These are phyloP conservation scores for Diaporthe velutina DNA, from an alignment of 2,329 filamentous ascomycete species.

Conservation along the genomic window DNA sequence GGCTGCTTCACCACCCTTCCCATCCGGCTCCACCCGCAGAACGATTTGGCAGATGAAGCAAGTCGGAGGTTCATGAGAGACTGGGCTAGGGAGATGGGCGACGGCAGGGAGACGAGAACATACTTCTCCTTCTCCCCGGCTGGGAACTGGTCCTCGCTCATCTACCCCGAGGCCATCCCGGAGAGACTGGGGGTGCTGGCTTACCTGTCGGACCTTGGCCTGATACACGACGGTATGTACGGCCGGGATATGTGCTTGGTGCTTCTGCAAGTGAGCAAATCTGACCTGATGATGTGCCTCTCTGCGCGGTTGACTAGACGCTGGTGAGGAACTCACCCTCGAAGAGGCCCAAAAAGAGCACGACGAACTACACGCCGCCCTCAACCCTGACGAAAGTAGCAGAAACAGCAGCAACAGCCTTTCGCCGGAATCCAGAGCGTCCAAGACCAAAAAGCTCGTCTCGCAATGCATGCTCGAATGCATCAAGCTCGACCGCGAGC, in stretches of 20 bases:
- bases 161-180: neutral
- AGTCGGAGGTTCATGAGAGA: neutral
- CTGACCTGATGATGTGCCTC: neutral
- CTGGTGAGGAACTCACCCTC: slow-evolving; percentile 1
- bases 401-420: neutral
- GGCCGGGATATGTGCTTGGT: neutral
- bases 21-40: neutral
- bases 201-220: neutral
- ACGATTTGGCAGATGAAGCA: neutral
- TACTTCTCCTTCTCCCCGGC: neutral
- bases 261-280: neutral
- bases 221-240: slow-evolving; percentile 1
- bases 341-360: slow-evolving; percentile 6
- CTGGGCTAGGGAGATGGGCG: neutral
- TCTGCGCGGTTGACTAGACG: neutral
- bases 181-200: neutral
- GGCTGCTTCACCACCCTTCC: slow-evolving; percentile 8
- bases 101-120: neutral
- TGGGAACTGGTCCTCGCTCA: slow-evolving; percentile 4
- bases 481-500: neutral
- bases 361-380: neutral
- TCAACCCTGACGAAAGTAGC: neutral
- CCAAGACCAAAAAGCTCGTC: neutral
- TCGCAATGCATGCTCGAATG: neutral
- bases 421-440: neutral